phyloP scores from a whole-genome alignment of 805 yeast genomes.

The Vanderwaltozyma tropicalis region DNA sequence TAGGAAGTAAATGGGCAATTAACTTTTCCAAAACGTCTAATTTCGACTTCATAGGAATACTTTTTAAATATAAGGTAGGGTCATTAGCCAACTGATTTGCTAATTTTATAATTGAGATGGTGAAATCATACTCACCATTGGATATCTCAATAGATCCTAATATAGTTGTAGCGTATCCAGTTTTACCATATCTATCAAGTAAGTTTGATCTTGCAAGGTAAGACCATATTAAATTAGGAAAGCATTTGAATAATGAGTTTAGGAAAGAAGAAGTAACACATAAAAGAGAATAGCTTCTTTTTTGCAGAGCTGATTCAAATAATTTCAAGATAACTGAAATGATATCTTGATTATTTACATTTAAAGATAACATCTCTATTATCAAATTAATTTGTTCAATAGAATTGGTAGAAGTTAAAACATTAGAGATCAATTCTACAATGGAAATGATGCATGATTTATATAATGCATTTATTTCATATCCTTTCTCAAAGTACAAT shows the following conservation, averaged over 20 bases:
- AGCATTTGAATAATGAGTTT: constrained; percentile 35
- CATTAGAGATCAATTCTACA: constrained; percentile 39
- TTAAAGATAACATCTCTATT: constrained; percentile 29
- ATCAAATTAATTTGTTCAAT: constrained; percentile 33
- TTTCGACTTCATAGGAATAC: constrained; percentile 34
- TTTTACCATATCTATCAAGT: constrained; percentile 50
- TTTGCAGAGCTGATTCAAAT: constrained; percentile 58
- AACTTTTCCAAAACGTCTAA: constrained; percentile 46
- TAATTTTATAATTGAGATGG: constrained; percentile 48
- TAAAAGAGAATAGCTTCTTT: constrained; percentile 39
- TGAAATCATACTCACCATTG: constrained; percentile 54
- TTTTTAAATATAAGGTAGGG: constrained; percentile 29
- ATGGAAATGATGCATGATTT: constrained; percentile 39
- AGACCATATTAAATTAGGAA: constrained; percentile 69
- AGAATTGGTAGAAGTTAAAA: constrained; percentile 32
- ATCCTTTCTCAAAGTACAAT: constrained; percentile 20
- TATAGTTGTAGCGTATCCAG: constrained; percentile 51
- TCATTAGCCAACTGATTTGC: constrained; percentile 43
- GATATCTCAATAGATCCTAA: constrained; percentile 67
- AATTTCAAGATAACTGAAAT: constrained; percentile 52
- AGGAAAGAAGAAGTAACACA: constrained; percentile 41
- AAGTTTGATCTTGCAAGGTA: constrained; percentile 58
- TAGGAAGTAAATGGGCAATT: constrained; percentile 45
- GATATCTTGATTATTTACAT: constrained; percentile 42
- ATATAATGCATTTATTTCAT: constrained; percentile 23